These are phyloP conservation scores for Saccharomyces uvarum DNA, from an alignment of 1,139 yeast species.

Conservation along the genomic window DNA sequence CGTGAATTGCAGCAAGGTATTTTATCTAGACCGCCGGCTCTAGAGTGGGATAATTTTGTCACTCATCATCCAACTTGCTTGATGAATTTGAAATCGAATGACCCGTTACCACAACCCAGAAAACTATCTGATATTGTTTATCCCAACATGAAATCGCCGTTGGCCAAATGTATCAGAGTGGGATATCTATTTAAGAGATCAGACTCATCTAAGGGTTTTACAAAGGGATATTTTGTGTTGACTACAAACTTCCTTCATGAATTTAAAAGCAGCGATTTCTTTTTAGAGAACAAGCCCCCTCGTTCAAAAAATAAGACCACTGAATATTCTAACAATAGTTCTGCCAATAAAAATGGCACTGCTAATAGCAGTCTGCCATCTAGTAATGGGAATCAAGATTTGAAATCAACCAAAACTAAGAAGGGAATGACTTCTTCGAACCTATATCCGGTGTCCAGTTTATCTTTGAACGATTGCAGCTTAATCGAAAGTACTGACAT, in stretches of 20 bases:
- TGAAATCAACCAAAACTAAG: not conserved
- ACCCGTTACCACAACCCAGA: constrained; percentile 40
- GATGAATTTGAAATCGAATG: constrained; percentile 38
- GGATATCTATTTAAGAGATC: constrained; percentile 52
- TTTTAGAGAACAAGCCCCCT: constrained; percentile 37
- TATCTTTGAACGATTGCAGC: constrained; percentile 1
- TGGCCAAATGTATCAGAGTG: constrained; percentile 44
- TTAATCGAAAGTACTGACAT: not conserved
- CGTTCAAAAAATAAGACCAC: not conserved
- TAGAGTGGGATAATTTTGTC: constrained; percentile 71
- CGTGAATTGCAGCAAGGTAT: constrained; percentile 57
- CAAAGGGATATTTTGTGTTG: constrained; percentile 57
- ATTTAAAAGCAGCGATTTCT: constrained; percentile 54
- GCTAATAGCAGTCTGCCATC: not conserved
- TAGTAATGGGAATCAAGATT: not conserved
- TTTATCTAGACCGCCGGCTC: constrained; percentile 47
- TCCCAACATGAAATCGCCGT: constrained; percentile 44
- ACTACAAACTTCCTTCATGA: constrained; percentile 66
- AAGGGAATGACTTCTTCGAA: not conserved
- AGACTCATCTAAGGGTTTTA: constrained; percentile 54
- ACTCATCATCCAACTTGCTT: constrained; percentile 41
- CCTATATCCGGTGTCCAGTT: constrained; percentile 1
- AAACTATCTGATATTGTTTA: constrained; percentile 42
- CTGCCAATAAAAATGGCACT: not conserved
- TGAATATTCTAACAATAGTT: constrained; percentile 2